Conservation (phyloP, 2,329 filamentous ascomycete genomes). For the Neocatenulostroma microsporum region DNA sequence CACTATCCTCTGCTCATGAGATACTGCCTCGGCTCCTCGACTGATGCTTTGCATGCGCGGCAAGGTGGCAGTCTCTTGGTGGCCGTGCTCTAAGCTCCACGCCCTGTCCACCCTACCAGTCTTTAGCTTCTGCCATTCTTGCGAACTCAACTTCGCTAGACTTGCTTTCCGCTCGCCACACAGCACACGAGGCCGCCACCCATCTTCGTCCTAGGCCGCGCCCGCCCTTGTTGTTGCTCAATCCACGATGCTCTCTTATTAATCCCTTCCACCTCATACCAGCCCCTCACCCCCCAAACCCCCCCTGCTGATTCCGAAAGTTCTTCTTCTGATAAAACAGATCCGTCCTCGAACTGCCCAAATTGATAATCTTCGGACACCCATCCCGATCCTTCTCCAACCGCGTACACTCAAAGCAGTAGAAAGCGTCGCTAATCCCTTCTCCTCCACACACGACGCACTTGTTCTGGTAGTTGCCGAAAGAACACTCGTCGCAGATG, state of each 20-base stretch:
- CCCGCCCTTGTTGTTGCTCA: no score
- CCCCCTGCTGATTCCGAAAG: constrained; percentile 49
- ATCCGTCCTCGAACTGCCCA: constrained; percentile 92
- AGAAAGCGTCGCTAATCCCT: constrained; percentile 96
- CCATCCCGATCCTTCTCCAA: constrained; percentile 96
- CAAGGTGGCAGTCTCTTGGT: no score
- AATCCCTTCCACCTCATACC: background rate
- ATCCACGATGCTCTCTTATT: background rate
- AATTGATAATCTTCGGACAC: constrained; percentile 98
- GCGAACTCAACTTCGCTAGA: no score
- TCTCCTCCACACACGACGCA: constrained; percentile 98
- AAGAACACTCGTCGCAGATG: constrained; percentile 99
- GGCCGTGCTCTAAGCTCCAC: no score
- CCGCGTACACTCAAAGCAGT: constrained; percentile 97
- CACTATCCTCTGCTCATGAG: no score
- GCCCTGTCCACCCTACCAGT: no score
- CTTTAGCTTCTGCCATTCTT: no score
- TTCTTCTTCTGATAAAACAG: constrained; percentile 71
- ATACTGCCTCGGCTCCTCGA: no score
- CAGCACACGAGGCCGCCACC: no score
- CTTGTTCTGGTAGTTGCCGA: constrained; percentile 99
- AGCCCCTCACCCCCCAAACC: background rate
- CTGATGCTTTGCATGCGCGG: no score
- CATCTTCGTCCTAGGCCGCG: no score
- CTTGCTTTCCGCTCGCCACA: no score